These are phyloP conservation scores for Geosmithia flava DNA, from an alignment of 2,329 filamentous ascomycete species.

Conservation along the genomic window DNA sequence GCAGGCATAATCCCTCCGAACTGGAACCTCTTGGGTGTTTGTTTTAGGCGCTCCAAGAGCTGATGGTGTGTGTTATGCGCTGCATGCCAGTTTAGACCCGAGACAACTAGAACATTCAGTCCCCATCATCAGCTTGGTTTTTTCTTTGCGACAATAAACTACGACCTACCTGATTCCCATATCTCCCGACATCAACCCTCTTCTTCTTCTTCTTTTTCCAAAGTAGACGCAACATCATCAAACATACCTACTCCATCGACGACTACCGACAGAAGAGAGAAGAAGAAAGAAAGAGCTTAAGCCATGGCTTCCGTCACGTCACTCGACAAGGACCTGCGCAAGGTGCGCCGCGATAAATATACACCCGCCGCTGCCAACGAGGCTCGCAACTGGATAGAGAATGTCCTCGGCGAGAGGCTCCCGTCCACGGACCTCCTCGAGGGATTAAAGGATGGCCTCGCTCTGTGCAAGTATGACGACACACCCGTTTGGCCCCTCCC, in stretches of 20 bases:
- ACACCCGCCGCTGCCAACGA: constrained; percentile 84
- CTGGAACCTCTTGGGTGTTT: no score
- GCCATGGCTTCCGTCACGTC: constrained; percentile 87
- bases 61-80: no score
- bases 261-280: no score
- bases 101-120: no score
- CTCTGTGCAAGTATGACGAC: constrained; percentile 68
- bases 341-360: constrained; percentile 83
- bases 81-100: no score
- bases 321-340: constrained; percentile 90
- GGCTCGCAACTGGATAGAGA: constrained; percentile 75
- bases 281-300: no score
- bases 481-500: neutral
- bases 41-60: no score
- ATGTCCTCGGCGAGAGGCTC: constrained; percentile 61
- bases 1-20: no score
- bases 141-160: neutral
- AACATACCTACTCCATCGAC: no score
- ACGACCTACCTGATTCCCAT: neutral
- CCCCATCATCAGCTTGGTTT: neutral
- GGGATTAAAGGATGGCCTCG: constrained; percentile 78
- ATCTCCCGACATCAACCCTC: neutral
- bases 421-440: constrained; percentile 68
- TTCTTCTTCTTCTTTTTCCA: neutral
- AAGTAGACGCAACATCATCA: no score